phyloP scores from a whole-genome alignment of 257 asterid species.

The Solanum pimpinellifolium region DNA sequence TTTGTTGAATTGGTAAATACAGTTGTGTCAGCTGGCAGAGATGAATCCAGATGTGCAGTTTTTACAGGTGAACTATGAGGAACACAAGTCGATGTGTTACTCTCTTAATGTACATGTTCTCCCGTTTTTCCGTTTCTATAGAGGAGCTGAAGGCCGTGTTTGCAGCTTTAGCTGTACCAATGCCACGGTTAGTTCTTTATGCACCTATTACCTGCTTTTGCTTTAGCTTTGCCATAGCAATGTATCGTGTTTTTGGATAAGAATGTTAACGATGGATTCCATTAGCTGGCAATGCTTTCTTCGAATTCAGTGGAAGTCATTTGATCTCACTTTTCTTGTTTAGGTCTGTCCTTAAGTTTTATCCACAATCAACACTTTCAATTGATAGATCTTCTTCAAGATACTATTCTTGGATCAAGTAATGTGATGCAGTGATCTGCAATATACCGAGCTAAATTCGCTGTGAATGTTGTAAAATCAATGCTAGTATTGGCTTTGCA shows the following conservation, averaged over 20 bases:
- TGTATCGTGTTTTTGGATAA: background rate
- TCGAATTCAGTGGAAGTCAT: background rate
- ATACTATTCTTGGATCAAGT: too few species aligned
- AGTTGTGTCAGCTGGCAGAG: conserved; percentile 40
- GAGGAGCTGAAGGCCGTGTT: conserved; percentile 30
- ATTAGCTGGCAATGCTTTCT: background rate
- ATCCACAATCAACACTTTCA: background rate
- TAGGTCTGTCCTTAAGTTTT: background rate
- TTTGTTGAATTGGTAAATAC: conserved; percentile 15
- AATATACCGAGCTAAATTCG: background rate
- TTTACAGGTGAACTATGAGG: conserved; percentile 30
- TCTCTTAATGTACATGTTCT: conserved; percentile 28
- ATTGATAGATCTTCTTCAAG: background rate
- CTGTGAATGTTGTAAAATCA: background rate
- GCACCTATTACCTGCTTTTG: background rate
- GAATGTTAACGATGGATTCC: background rate
- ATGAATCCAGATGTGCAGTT: conserved; percentile 30
- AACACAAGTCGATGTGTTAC: conserved; percentile 32
- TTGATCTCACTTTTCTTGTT: background rate
- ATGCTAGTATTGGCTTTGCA: background rate
- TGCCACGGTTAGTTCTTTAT: conserved; percentile 24
- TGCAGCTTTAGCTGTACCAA: conserved; percentile 45
- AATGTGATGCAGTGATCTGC: background rate
- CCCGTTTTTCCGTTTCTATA: conserved; percentile 37
- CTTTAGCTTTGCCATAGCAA: background rate